Percentiles rank a stretch among this genome's conserved stretches.
Conservation (phyloP, 805 yeast species). For the Yamadazyma sp. region DNA sequence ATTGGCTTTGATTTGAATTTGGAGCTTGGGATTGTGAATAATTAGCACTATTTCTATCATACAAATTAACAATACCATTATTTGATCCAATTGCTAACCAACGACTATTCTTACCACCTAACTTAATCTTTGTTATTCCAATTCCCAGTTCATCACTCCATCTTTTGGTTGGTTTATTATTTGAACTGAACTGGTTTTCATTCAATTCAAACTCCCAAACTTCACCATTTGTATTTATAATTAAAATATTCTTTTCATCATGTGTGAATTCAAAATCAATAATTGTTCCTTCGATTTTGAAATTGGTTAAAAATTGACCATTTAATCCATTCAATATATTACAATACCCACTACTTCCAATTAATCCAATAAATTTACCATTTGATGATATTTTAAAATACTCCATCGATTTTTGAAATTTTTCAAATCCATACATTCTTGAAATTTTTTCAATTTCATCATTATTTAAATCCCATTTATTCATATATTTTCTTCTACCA, state of each 20-base stretch:
- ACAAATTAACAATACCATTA: slow-evolving; percentile 86
- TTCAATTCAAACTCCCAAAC: slow-evolving; percentile 73
- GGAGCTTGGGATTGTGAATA: too few relatives aligned
- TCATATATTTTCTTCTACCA: slow-evolving; percentile 90
- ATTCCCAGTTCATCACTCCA: slow-evolving; percentile 89
- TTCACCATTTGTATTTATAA: slow-evolving; percentile 77
- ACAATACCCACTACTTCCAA: slow-evolving; percentile 90
- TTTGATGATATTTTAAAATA: slow-evolving; percentile 72
- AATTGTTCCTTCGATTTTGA: slow-evolving; percentile 83
- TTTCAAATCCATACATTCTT: slow-evolving; percentile 89
- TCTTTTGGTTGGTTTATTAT: slow-evolving; percentile 49
- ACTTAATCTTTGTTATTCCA: slow-evolving; percentile 72
- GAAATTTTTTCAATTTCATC: slow-evolving; percentile 80
- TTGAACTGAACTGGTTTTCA: neutral
- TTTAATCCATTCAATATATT: slow-evolving; percentile 72
- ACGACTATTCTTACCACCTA: slow-evolving; percentile 68
- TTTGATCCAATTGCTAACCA: slow-evolving; percentile 89
- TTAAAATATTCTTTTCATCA: slow-evolving; percentile 44
- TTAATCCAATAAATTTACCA: slow-evolving; percentile 70
- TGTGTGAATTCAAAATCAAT: slow-evolving; percentile 73
- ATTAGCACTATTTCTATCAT: slow-evolving; percentile 53
- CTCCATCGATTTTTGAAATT: slow-evolving; percentile 82
- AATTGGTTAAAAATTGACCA: slow-evolving; percentile 85
- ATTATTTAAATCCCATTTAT: slow-evolving; percentile 77
- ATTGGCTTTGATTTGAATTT: slow-evolving; percentile 3